Base-by-base conservation (phyloP, 2,329 filamentous ascomycete genomes). In the Fusarium dlaminii region DNA sequence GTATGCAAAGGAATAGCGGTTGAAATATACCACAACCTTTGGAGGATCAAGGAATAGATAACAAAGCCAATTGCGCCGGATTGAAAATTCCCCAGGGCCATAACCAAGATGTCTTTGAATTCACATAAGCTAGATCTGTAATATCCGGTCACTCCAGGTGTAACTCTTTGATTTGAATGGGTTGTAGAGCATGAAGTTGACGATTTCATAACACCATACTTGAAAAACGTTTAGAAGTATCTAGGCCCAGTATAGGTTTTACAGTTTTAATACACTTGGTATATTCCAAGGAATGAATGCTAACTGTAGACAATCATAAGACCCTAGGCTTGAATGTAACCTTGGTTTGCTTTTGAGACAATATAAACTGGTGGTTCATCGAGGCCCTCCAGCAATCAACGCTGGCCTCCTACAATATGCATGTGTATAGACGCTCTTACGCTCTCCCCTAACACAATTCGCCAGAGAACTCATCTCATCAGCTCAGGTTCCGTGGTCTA, bases 401-500 rank as follows among this genome's bases (percentile, higher is more conserved):
- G 8, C 29, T n/a, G 12, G 14, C 20, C 6, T 14, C 8, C 6
- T 1, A 1, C 4, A 12, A 8, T 8, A 2, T 1, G 5, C 8
- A n/a, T 29, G 10, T 45, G 12, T 46, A 62, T 66, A 62, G 34
- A 24, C 3, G 0, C 4, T 8, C 13, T 5, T 48, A 24, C 6
- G 13, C 3, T 0, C 3, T 0, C 0, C 1, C 6, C 3, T 22
- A 5, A 7, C n/a, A 54, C 5, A 56, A 27, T 49, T 32, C 22
- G 27, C n/a, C 30, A 51, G 56, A 67, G 29, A 43, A 14, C 37
- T 14, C 0, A 1, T 39, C 24, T 51, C 30, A 32, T 27, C 11
- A 48, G 17, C 29, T 17, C 27, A 13, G 74, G 69, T 71, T 75
- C 69, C 63, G 74, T 75, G 66, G 72, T 74, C 72, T 74, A 76